These are phyloP conservation scores for Atkinsonella hypoxylon DNA, from an alignment of 2,329 filamentous ascomycete genomes.

Conservation along the genomic window DNA sequence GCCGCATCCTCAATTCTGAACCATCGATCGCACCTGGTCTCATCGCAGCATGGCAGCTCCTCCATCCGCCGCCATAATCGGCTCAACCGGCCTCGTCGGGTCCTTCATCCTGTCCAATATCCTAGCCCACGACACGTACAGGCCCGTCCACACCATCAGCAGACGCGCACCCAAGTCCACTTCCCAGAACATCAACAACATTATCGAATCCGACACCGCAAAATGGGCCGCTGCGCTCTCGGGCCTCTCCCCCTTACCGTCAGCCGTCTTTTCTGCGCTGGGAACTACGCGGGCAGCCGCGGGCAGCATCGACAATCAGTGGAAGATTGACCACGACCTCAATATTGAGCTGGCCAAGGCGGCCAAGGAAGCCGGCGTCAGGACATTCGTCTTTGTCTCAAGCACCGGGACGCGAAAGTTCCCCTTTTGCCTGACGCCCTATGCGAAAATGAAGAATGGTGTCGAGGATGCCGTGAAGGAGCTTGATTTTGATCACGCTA, in stretches of 20 bases:
- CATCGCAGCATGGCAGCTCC: not conserved
- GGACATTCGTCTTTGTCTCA: slow-evolving; percentile 69
- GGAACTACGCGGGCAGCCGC: slow-evolving; percentile 69
- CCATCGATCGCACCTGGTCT: no score
- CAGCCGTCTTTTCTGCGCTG: slow-evolving; percentile 63
- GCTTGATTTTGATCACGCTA: slow-evolving; percentile 63
- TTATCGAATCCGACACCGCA: slow-evolving; percentile 54
- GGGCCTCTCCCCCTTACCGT: slow-evolving; percentile 40
- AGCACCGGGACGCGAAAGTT: slow-evolving; percentile 35
- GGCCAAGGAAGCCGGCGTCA: slow-evolving; percentile 59
- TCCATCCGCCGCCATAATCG: slow-evolving; percentile 39
- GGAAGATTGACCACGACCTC: slow-evolving; percentile 79
- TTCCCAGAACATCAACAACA: slow-evolving; percentile 45
- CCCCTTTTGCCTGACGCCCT: slow-evolving; percentile 30
- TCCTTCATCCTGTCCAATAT: slow-evolving; percentile 61
- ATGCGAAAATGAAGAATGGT: slow-evolving; percentile 69
- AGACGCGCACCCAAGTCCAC: slow-evolving; percentile 48
- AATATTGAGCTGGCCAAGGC: slow-evolving; percentile 68
- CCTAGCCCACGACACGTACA: slow-evolving; percentile 39
- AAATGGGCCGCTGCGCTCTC: slow-evolving; percentile 55
- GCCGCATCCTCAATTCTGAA: no score
- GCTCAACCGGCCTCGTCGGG: slow-evolving; percentile 58
- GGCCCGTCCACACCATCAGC: slow-evolving; percentile 50
- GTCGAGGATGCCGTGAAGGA: slow-evolving; percentile 67
- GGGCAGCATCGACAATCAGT: slow-evolving; percentile 66